These are phyloP conservation scores for Triangularia setosa DNA, from an alignment of 2,329 filamentous ascomycete species.

Conservation along the genomic window DNA sequence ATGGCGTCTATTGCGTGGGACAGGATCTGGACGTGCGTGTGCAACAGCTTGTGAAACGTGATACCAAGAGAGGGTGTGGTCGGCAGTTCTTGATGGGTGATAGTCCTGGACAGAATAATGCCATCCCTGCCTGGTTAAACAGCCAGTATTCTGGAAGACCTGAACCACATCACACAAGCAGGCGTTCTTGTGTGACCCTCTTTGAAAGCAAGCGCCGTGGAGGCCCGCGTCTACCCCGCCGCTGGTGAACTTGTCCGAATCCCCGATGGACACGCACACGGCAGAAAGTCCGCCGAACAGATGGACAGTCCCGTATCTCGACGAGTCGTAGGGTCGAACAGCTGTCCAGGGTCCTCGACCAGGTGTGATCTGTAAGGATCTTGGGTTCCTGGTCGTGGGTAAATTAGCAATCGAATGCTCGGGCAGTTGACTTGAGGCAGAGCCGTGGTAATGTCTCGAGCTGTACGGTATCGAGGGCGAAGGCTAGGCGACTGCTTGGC, in stretches of 20 bases:
- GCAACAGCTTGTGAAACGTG: conserved; percentile 1
- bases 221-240: background rate
- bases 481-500: background rate
- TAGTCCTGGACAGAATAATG: background rate
- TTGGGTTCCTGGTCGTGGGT: background rate
- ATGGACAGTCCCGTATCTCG: background rate
- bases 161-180: background rate
- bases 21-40: background rate
- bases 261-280: conserved; percentile 2
- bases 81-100: conserved; percentile 2
- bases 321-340: background rate
- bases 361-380: background rate
- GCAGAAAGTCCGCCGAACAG: conserved; percentile 2
- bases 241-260: conserved; percentile 1
- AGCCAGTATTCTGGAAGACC: background rate
- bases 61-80: background rate
- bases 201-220: background rate
- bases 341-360: background rate
- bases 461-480: background rate
- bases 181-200: background rate
- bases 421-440: background rate
- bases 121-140: no score
- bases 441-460: background rate
- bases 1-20: background rate
- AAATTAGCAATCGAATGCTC: background rate